A percentile compares a stretch with the other conserved stretches of the same genome.
Conservation (phyloP, 495 filamentous ascomycete species). For the Alectoria sarmentosa region DNA sequence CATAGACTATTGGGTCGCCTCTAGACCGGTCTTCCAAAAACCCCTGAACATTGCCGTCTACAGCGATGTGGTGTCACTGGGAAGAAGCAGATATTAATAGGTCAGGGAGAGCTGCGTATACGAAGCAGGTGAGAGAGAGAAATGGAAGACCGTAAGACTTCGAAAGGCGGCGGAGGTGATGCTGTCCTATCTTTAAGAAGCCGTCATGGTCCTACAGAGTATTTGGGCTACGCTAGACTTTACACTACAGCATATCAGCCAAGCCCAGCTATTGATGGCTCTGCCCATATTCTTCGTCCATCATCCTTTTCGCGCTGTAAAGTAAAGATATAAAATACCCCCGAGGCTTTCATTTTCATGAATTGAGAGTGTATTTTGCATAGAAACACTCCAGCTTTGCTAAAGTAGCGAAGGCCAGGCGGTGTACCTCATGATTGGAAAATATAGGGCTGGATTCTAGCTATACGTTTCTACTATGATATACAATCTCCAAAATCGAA, state of each 20-base stretch:
- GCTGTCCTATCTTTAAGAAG: slow-evolving; percentile 1
- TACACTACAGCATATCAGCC: no score
- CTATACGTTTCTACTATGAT: no score
- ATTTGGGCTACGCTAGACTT: background rate
- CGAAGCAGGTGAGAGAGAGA: background rate
- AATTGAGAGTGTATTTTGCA: no score
- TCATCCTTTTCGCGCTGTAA: background rate
- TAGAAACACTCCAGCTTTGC: no score
- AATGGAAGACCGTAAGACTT: no score
- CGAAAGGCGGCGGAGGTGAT: background rate
- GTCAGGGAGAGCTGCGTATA: background rate
- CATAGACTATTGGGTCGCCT: slow-evolving; percentile 16
- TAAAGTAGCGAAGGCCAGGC: no score
- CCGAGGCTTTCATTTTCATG: no score
- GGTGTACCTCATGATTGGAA: no score
- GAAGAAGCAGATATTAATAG: background rate
- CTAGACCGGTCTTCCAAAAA: background rate
- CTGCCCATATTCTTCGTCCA: background rate
- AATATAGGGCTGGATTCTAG: no score
- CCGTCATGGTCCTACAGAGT: background rate
- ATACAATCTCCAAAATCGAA: no score
- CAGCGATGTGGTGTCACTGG: background rate
- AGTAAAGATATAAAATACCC: background rate
- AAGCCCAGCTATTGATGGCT: no score
- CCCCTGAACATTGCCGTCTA: background rate